A percentile compares a stretch with the other conserved stretches of the same genome.
Evolutionary conservation across 2,329 filamentous ascomycete genomes (phyloP).

Genomic region (Paraphaeosphaeria sporulosa): DNA sequence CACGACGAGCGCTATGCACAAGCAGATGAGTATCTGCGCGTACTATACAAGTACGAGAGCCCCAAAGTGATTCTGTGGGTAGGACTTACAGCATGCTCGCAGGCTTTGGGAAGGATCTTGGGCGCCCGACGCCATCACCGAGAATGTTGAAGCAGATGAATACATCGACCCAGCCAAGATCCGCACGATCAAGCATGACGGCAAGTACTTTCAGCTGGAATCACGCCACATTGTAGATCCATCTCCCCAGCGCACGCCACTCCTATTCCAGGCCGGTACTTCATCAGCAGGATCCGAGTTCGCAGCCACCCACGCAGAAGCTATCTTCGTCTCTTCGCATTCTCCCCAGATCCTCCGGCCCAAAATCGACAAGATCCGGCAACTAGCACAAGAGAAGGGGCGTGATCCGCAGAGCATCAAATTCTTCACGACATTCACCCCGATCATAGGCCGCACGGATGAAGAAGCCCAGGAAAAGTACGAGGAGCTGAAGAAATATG

Average conservation of each 20-base stretch:
- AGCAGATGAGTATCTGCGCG: slow-evolving; percentile 68
- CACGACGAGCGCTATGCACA: slow-evolving; percentile 68
- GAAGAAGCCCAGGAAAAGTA: slow-evolving; percentile 62
- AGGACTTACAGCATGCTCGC: slow-evolving; percentile 27
- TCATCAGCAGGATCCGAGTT: slow-evolving; percentile 65
- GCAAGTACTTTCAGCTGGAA: slow-evolving; percentile 61
- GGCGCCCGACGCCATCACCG: slow-evolving; percentile 63
- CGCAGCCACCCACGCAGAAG: slow-evolving; percentile 66
- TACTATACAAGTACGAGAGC: slow-evolving; percentile 64
- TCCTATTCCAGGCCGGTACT: slow-evolving; percentile 63
- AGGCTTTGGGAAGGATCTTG: slow-evolving; percentile 64
- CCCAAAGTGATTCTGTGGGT: background rate
- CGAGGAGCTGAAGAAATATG: slow-evolving; percentile 60
- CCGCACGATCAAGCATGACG: slow-evolving; percentile 66
- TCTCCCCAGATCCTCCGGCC: slow-evolving; percentile 58
- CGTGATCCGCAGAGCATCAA: slow-evolving; percentile 66
- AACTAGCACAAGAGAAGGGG: slow-evolving; percentile 59
- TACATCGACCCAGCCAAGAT: slow-evolving; percentile 68
- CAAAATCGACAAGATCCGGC: slow-evolving; percentile 62
- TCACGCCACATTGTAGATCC: slow-evolving; percentile 55
- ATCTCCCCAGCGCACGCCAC: slow-evolving; percentile 50
- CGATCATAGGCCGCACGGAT: slow-evolving; percentile 45
- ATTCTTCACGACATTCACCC: slow-evolving; percentile 53
- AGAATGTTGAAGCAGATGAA: slow-evolving; percentile 61
- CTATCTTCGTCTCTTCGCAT: slow-evolving; percentile 66